phyloP scores from a whole-genome alignment of 176 grass and related monocot genomes.

The Echinochloa phyllopogon region DNA sequence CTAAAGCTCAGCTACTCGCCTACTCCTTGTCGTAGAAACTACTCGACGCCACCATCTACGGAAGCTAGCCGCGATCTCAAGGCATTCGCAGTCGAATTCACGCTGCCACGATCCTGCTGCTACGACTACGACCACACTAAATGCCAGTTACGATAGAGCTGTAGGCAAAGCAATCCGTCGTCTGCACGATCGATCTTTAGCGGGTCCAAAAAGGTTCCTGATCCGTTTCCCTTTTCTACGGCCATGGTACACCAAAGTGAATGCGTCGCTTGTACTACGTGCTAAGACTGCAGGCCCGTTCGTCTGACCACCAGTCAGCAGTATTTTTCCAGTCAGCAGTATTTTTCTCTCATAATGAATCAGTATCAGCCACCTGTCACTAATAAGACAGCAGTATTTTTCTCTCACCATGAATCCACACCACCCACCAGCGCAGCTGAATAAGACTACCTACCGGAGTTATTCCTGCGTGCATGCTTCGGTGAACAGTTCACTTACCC shows the following conservation, averaged over 20 bases:
- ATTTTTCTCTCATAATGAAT: too few relatives aligned
- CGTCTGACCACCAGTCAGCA: too few relatives aligned
- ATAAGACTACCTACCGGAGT: too few relatives aligned
- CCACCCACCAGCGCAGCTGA: too few relatives aligned
- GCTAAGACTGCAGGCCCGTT: too few relatives aligned
- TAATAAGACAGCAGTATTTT: too few relatives aligned
- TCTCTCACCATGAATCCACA: too few relatives aligned
- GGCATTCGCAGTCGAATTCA: not conserved
- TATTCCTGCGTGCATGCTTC: not conserved
- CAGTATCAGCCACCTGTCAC: too few relatives aligned
- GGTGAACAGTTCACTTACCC: not conserved
- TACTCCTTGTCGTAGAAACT: not conserved
- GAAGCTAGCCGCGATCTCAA: not conserved
- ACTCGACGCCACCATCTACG: not conserved
- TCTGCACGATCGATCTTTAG: not conserved
- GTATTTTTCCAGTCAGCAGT: too few relatives aligned
- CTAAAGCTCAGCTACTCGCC: not conserved
- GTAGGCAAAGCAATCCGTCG: not conserved
- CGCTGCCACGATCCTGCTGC: not conserved
- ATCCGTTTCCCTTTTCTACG: not conserved
- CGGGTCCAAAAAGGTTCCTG: not conserved
- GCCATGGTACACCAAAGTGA: constrained; percentile 8
- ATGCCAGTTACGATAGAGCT: constrained; percentile 8
- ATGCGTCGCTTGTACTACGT: constrained; percentile 13
- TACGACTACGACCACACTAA: constrained; percentile 24